A percentile compares a stretch with the other conserved stretches of the same genome.
Conservation (phyloP, 2,329 filamentous ascomycete genomes). For the Geosmithia flava region DNA sequence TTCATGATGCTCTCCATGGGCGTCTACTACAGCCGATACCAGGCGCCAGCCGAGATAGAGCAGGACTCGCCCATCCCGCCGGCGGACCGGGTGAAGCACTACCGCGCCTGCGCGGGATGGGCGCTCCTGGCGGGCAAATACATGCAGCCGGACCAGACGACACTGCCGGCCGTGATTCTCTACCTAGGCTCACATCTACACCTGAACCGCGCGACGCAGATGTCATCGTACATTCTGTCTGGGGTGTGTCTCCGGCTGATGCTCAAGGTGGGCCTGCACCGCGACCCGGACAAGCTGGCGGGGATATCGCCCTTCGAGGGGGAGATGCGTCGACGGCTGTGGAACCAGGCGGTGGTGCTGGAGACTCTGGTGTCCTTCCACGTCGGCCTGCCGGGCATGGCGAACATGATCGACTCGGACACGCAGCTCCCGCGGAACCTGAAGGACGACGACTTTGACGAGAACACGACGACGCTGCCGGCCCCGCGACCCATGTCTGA, state of each 20-base stretch:
- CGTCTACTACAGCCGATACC: conserved; percentile 30
- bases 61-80: conserved; percentile 23
- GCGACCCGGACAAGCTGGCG: conserved; percentile 38
- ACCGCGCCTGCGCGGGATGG: conserved; percentile 36
- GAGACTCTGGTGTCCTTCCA: conserved; percentile 52
- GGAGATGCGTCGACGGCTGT: conserved; percentile 36
- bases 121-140: conserved; percentile 38
- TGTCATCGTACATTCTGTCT: conserved; percentile 40
- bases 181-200: conserved; percentile 43
- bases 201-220: conserved; percentile 34
- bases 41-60: conserved; percentile 29
- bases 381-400: conserved; percentile 51
- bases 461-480: conserved; percentile 3
- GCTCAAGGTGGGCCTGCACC: conserved; percentile 46
- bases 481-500: conserved; percentile 3
- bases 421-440: conserved; percentile 5
- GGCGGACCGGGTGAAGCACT: conserved; percentile 32
- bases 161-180: conserved; percentile 36
- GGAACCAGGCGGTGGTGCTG: conserved; percentile 38
- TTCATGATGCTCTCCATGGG: conserved; percentile 33
- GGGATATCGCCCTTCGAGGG: conserved; percentile 34
- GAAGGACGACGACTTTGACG: conserved; percentile 5
- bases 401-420: conserved; percentile 13
- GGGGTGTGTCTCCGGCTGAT: conserved; percentile 39
- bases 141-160: conserved; percentile 32